phyloP scores from a whole-genome alignment of 2,329 filamentous ascomycete genomes.

The Tricladium varicosporioides region DNA sequence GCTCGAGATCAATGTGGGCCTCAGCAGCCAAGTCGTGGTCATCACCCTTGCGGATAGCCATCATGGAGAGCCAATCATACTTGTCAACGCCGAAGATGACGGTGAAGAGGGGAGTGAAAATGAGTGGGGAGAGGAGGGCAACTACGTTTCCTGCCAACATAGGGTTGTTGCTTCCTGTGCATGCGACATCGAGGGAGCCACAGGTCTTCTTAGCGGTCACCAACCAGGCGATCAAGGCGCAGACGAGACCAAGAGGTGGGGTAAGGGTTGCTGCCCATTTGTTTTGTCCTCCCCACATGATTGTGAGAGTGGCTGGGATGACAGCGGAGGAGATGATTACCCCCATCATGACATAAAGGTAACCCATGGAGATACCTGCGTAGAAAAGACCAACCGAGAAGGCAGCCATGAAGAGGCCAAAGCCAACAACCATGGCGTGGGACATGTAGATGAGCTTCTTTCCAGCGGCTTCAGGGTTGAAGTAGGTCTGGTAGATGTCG shows the following conservation, averaged over 20 bases:
- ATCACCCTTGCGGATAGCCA: slow-evolving; percentile 72
- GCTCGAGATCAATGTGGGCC: slow-evolving; percentile 64
- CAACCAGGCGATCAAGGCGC: slow-evolving; percentile 73
- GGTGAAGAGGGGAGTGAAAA: slow-evolving; percentile 76
- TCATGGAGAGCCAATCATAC: slow-evolving; percentile 87
- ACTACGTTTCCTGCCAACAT: slow-evolving; percentile 88
- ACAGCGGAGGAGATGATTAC: slow-evolving; percentile 86
- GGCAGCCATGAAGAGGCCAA: slow-evolving; percentile 72
- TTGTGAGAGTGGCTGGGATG: slow-evolving; percentile 74
- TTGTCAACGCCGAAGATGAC: slow-evolving; percentile 61
- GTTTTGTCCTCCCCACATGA: slow-evolving; percentile 80
- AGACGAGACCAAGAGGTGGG: slow-evolving; percentile 66
- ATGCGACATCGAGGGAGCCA: slow-evolving; percentile 66
- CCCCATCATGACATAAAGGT: slow-evolving; percentile 87
- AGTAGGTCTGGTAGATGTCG: slow-evolving; percentile 83
- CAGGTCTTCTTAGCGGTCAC: slow-evolving; percentile 71
- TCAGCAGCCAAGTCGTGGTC: slow-evolving; percentile 68
- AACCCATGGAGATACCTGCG: slow-evolving; percentile 77
- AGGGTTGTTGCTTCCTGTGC: slow-evolving; percentile 80
- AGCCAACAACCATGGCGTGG: slow-evolving; percentile 70
- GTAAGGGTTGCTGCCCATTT: slow-evolving; percentile 69
- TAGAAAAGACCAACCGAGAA: slow-evolving; percentile 69
- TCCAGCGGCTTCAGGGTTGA: slow-evolving; percentile 75
- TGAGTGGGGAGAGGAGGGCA: slow-evolving; percentile 71
- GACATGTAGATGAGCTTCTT: slow-evolving; percentile 77